phyloP scores from a whole-genome alignment of 1,284 basidiomycete genomes.

The Mixia osmundae region DNA sequence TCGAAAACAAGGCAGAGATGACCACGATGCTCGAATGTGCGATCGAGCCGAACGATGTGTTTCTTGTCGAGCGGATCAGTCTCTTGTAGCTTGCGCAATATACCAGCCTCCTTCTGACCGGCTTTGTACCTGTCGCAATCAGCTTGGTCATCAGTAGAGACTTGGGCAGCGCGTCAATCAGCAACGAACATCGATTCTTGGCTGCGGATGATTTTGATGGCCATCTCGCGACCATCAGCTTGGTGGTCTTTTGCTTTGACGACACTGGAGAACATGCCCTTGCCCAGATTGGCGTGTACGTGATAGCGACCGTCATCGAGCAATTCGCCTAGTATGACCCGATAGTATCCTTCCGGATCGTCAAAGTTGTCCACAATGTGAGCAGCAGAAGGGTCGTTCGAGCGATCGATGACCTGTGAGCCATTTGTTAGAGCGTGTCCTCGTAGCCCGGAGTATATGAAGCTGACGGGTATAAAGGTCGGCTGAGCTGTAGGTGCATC shows the following conservation, averaged over 20 bases:
- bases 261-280: slow-evolving; percentile 96
- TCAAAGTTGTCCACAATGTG: slow-evolving; percentile 30
- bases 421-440: no score
- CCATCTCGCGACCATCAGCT: slow-evolving; percentile 48
- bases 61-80: slow-evolving; percentile 92
- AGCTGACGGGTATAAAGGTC: slow-evolving; percentile 9
- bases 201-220: slow-evolving; percentile 87
- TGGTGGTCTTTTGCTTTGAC: slow-evolving; percentile 68
- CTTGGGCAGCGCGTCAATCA: slow-evolving; percentile 2
- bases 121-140: slow-evolving; percentile 53
- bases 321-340: slow-evolving; percentile 78
- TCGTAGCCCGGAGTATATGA: neutral
- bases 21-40: slow-evolving; percentile 88
- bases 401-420: slow-evolving; percentile 11
- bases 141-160: neutral
- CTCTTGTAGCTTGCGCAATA: slow-evolving; percentile 59
- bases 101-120: slow-evolving; percentile 74
- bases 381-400: slow-evolving; percentile 9
- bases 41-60: slow-evolving; percentile 70
- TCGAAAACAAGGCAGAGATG: slow-evolving; percentile 96
- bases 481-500: slow-evolving; percentile 5
- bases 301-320: slow-evolving; percentile 83
- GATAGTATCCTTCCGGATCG: slow-evolving; percentile 88
- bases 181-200: slow-evolving; percentile 81
- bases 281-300: slow-evolving; percentile 78